Conservation (phyloP, 2,329 filamentous ascomycete genomes). For the Cytospora chrysosperma region DNA sequence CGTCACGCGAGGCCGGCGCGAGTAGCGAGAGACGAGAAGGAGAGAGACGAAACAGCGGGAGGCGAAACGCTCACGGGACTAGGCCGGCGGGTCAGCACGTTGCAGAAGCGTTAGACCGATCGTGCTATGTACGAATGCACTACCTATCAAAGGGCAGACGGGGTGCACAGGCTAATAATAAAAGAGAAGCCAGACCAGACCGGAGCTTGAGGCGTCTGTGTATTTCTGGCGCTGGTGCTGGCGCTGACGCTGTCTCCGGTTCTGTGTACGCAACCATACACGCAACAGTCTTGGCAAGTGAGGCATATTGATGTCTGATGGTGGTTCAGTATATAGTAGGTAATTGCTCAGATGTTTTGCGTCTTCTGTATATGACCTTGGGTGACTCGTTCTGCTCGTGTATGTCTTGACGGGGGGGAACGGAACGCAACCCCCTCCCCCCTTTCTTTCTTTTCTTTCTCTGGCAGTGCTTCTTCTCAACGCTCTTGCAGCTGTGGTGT, state of each 20-base stretch:
- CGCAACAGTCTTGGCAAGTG: neutral
- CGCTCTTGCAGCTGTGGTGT: neutral
- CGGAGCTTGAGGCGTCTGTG: neutral
- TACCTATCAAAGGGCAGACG: too few relatives aligned
- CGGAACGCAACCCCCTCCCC: neutral
- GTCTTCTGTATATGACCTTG: too few relatives aligned
- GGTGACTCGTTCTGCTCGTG: too few relatives aligned
- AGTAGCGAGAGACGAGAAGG: neutral
- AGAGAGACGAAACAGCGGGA: too few relatives aligned
- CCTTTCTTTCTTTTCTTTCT: too few relatives aligned
- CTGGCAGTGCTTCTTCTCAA: neutral
- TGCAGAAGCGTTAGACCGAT: too few relatives aligned
- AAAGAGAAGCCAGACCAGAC: neutral
- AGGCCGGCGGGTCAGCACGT: too few relatives aligned
- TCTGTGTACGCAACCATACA: neutral
- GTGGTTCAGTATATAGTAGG: too few relatives aligned
- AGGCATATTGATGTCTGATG: neutral
- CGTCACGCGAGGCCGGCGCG: neutral
- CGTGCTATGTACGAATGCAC: too few relatives aligned
- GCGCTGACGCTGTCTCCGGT: neutral
- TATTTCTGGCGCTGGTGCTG: neutral
- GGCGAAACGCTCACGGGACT: neutral
- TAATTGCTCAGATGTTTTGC: too few relatives aligned
- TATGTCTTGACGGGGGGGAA: neutral
- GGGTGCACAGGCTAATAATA: neutral